Percentiles rank a stretch among this genome's conserved stretches.
These are phyloP conservation scores for Cicer arietinum DNA, from an alignment of 306 rosid genomes.

Conservation along the genomic window DNA sequence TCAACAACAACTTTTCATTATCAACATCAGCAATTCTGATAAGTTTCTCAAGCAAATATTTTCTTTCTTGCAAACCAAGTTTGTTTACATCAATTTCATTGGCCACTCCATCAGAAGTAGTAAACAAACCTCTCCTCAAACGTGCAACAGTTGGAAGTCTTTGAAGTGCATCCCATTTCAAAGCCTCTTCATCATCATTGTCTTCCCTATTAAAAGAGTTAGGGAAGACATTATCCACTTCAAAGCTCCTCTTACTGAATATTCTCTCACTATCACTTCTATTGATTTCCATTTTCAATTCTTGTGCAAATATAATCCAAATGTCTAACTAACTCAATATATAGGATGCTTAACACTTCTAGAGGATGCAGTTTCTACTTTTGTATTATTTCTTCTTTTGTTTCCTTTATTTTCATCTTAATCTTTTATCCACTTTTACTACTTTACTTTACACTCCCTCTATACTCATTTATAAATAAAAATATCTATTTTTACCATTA, in stretches of 20 bases:
- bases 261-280: background rate
- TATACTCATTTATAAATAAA: too few species aligned
- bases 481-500: too few species aligned
- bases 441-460: too few species aligned
- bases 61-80: slow-evolving; percentile 68
- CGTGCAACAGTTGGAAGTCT: slow-evolving; percentile 53
- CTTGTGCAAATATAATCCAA: too few species aligned
- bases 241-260: background rate
- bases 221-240: background rate
- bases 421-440: too few species aligned
- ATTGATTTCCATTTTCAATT: too few species aligned
- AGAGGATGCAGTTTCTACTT: too few species aligned
- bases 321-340: too few species aligned
- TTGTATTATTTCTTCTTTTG: too few species aligned
- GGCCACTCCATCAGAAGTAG: slow-evolving; percentile 54
- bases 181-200: slow-evolving; percentile 56
- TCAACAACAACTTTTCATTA: slow-evolving; percentile 73
- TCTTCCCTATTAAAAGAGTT: slow-evolving; percentile 9
- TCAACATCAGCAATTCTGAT: slow-evolving; percentile 72
- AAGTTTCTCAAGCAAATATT: slow-evolving; percentile 63
- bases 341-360: too few species aligned
- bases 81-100: slow-evolving; percentile 67
- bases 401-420: too few species aligned
- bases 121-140: slow-evolving; percentile 46
- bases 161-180: slow-evolving; percentile 56